Base-by-base conservation (phyloP, 768 basidiomycete genomes). In the Cubamyces sp. region DNA sequence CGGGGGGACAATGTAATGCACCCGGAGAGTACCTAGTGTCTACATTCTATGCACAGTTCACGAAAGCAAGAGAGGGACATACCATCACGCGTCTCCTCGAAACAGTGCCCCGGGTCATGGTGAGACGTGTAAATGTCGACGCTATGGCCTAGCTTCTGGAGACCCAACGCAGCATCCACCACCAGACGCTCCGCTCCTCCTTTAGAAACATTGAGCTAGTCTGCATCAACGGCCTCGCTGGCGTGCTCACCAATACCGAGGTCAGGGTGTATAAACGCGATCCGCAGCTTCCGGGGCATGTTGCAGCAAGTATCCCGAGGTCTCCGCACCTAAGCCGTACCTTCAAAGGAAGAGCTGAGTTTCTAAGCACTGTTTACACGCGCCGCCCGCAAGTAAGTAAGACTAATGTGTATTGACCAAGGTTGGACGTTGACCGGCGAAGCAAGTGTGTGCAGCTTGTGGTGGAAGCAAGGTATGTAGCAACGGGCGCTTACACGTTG, bases 161-260 rank as follows among this genome's bases (percentile, higher is more conserved):
- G 77, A 8, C 94, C 92, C 0, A 96, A 81, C 2, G 96, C 95
- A 25, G 96, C 94, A 73, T 99, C 96, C 21, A 98, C 96, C 5
- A 98, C 89, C 6, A 98, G 83, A 25, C 96, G 83, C 75, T 99
- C 96, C 2, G 96, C 96, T 19, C 96, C 96, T 66, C 96, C 96
- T 98, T 48, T 15, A 14, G 19, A 41, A 56, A 45, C 51, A 55
- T 62, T 34, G 19, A 15, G 46, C 42, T 42, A 34, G 37, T 45
- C 12, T 12, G 40, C 5, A 15, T 11, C 41, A 23, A 49, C 34
- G 26, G 8, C 11, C n/a, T 12, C 40, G 28, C 15, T 43, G 21
- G 34, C 48, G 5, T 28, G 68, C 73, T 46, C 67, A 94, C 95
- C 96, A 53, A 98, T 95, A 60, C 96, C 96, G 5, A 98, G 80